Percentiles rank a stretch among this genome's conserved stretches.
These are phyloP conservation scores for Myxozyma nipponensis DNA, from an alignment of 805 yeast genomes.

Conservation along the genomic window DNA sequence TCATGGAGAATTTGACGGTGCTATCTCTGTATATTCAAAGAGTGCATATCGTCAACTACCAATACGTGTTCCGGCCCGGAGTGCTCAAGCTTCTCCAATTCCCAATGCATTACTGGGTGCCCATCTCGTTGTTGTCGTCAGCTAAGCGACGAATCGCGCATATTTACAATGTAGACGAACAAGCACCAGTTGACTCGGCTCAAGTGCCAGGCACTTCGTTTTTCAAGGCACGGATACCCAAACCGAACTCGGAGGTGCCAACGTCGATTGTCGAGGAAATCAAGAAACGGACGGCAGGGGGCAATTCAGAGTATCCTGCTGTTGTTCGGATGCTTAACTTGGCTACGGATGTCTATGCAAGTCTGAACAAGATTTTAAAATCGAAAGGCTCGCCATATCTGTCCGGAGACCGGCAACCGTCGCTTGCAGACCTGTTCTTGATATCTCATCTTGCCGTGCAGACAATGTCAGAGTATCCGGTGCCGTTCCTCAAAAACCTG, in stretches of 20 bases:
- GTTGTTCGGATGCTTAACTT: constrained; percentile 23
- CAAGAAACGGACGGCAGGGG: constrained; percentile 14
- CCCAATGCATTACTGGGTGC: constrained; percentile 23
- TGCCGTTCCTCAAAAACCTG: constrained; percentile 21
- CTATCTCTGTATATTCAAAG: constrained; percentile 28
- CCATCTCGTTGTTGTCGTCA: constrained; percentile 8
- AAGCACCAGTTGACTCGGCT: background rate
- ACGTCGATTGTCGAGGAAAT: constrained; percentile 11
- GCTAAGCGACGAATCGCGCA: constrained; percentile 19
- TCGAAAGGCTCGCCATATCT: background rate
- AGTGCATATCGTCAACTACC: constrained; percentile 26
- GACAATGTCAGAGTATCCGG: constrained; percentile 18
- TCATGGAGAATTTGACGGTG: constrained; percentile 13
- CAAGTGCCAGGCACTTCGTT: constrained; percentile 17
- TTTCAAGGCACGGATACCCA: constrained; percentile 7
- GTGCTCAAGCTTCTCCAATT: constrained; percentile 15
- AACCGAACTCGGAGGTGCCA: constrained; percentile 3
- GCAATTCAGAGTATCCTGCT: constrained; percentile 15
- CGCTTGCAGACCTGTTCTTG: constrained; percentile 26
- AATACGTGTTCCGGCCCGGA: constrained; percentile 24
- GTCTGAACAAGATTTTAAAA: background rate
- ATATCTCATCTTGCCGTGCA: constrained; percentile 25
- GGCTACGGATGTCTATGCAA: constrained; percentile 17
- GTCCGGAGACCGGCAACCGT: constrained; percentile 8
- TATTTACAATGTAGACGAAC: constrained; percentile 14